Conservation (phyloP, 805 yeast species). For the Saccharomycopsis fodiens region DNA sequence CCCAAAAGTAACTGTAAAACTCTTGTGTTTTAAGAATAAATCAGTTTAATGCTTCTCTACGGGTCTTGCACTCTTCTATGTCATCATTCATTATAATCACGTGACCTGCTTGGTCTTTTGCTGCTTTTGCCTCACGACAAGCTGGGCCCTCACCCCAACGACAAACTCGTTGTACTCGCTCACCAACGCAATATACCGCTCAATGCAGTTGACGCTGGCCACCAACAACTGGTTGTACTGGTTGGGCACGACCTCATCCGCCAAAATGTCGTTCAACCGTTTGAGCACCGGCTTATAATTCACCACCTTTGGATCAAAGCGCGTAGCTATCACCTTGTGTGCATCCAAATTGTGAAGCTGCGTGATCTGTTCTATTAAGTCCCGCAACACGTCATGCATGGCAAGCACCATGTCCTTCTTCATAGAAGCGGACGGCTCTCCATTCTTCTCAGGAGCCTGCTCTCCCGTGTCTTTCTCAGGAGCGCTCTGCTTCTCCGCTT, state of each 20-base stretch:
- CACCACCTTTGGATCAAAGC: slow-evolving; percentile 2
- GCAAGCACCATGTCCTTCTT: slow-evolving; percentile 6
- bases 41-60: neutral
- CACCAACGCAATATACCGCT: slow-evolving; percentile 3
- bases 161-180: slow-evolving; percentile 2
- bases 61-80: neutral
- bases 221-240: slow-evolving; percentile 4
- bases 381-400: neutral
- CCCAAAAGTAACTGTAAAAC: too few species aligned
- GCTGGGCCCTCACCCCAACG: neutral
- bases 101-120: too few species aligned
- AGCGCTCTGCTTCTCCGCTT: too few species aligned
- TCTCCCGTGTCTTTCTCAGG: too few species aligned
- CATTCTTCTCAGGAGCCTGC: neutral
- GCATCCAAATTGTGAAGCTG: neutral
- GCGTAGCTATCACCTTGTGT: slow-evolving; percentile 1
- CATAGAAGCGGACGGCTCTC: neutral
- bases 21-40: too few species aligned
- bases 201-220: slow-evolving; percentile 3
- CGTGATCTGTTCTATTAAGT: neutral
- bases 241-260: slow-evolving; percentile 3
- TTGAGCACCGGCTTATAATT: neutral
- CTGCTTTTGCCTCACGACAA: neutral
- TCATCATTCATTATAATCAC: neutral
- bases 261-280: neutral